Base-by-base conservation (phyloP, 805 yeast species). In the Candida oleophila region DNA sequence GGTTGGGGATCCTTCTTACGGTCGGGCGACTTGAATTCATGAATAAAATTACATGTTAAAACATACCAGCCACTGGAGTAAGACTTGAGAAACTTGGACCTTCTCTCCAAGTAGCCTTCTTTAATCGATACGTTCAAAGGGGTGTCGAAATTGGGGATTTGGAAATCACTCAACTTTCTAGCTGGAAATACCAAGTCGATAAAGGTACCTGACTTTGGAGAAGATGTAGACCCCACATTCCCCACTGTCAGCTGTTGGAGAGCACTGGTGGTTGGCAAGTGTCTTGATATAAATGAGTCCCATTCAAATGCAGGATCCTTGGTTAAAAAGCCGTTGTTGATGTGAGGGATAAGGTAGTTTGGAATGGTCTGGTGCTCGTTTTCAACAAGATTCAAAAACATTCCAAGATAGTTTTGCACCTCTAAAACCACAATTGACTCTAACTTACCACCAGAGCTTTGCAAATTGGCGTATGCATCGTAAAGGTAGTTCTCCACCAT, bases 61-160 rank as follows among this genome's bases (percentile, higher is more conserved):
- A 92, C 96, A 61, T 89, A 94, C 82, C 87, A 94, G 3, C 94
- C 96, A 51, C 83, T 78, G 3, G 96, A 81, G 66, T 90, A 94
- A n/a, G 92, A 85, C 71, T 91, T 91, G 53, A 94, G 74, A 63
- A 82, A 91, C 73, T 92, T 92, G 4, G 97, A 88, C 57, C 96
- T 78, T 64, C 97, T 80, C 65, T 94, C 98, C 52, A 92, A 73
- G 52, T 75, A 80, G 2, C 97, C 97, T 11, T 89, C 80, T 45
- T 89, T 80, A 34, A 91, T 76, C 2, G 73, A 59, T 8, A 65
- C 69, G 12, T 91, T 80, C 52, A 89, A 71, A 11, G 89, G 81
- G 45, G 89, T 87, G 56, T 77, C 76, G 59, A 81, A 87, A 59
- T 83, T 76, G 25, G 82, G 82, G 60, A 89, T 91, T 8, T 62